phyloP scores from a whole-genome alignment of 2,329 filamentous ascomycete species.

The Didymellaceae sp. region DNA sequence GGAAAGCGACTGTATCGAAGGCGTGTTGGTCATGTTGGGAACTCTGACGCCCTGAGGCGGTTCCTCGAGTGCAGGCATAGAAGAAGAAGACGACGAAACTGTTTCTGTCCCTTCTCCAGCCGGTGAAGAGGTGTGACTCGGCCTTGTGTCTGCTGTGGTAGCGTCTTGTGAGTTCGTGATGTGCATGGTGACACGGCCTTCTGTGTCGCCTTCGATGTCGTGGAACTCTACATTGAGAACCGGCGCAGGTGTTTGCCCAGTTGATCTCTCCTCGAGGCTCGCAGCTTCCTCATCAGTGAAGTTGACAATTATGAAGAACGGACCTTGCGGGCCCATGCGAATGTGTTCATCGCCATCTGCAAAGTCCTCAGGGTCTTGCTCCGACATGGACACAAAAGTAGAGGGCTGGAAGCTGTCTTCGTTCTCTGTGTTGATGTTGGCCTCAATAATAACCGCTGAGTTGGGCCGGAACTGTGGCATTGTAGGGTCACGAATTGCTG shows the following conservation, averaged over 20 bases:
- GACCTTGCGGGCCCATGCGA: background rate
- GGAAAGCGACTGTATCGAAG: slow-evolving; percentile 12
- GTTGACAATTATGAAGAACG: slow-evolving; percentile 3
- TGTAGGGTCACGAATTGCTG: slow-evolving; percentile 64
- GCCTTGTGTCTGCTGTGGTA: background rate
- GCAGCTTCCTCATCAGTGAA: background rate
- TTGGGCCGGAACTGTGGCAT: slow-evolving; percentile 74
- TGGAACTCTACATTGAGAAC: background rate
- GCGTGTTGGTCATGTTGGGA: slow-evolving; percentile 25
- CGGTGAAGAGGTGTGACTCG: background rate
- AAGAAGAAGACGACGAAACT: background rate
- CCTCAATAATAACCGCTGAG: slow-evolving; percentile 32
- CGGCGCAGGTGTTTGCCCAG: background rate
- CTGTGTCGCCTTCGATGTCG: background rate
- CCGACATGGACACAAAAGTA: background rate
- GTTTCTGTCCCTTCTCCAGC: background rate
- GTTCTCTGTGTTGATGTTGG: background rate
- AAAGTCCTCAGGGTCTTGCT: slow-evolving; percentile 4
- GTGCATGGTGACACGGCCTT: background rate
- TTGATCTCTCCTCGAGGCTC: background rate
- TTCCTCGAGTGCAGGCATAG: background rate
- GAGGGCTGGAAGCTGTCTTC: background rate
- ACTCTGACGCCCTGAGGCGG: background rate
- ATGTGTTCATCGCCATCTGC: slow-evolving; percentile 11
- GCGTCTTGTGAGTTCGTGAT: background rate